Conservation (phyloP, 345 rosid species). For the Acer negundo region DNA sequence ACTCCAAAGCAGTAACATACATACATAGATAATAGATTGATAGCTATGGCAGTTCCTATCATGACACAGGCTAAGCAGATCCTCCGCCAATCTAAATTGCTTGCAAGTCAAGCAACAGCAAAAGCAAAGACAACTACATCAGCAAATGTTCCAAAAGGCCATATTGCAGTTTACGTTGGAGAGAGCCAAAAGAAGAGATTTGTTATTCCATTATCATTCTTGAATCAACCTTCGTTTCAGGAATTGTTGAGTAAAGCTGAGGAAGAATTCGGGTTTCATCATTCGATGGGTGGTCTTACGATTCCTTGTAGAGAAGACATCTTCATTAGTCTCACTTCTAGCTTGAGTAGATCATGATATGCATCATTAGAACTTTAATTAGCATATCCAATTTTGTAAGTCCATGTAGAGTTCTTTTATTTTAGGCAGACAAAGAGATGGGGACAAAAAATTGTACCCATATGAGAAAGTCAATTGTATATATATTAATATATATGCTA, state of each 20-base stretch:
- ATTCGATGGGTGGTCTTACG: slow-evolving; percentile 42
- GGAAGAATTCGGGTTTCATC: slow-evolving; percentile 43
- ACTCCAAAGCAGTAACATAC: neutral
- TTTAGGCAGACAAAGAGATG: no score
- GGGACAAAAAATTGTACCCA: no score
- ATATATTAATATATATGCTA: no score
- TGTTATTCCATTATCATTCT: slow-evolving; percentile 27
- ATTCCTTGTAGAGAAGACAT: slow-evolving; percentile 44
- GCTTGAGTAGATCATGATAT: slow-evolving; percentile 4
- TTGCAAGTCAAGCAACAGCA: slow-evolving; percentile 4
- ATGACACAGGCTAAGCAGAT: slow-evolving; percentile 23
- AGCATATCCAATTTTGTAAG: slow-evolving; percentile 16
- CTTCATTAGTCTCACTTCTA: slow-evolving; percentile 36
- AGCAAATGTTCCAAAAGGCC: slow-evolving; percentile 24
- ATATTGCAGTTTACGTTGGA: slow-evolving; percentile 28
- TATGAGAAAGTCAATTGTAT: no score
- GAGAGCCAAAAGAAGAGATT: slow-evolving; percentile 31
- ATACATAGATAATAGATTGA: no score
- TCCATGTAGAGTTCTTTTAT: slow-evolving; percentile 16
- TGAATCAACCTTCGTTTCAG: slow-evolving; percentile 31
- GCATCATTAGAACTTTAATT: neutral
- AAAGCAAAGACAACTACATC: neutral
- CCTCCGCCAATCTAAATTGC: slow-evolving; percentile 11
- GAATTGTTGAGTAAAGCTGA: slow-evolving; percentile 32
- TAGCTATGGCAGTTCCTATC: slow-evolving; percentile 17